These are phyloP conservation scores for Trichoderma semiorbis DNA, from an alignment of 2,329 filamentous ascomycete genomes.

Conservation along the genomic window DNA sequence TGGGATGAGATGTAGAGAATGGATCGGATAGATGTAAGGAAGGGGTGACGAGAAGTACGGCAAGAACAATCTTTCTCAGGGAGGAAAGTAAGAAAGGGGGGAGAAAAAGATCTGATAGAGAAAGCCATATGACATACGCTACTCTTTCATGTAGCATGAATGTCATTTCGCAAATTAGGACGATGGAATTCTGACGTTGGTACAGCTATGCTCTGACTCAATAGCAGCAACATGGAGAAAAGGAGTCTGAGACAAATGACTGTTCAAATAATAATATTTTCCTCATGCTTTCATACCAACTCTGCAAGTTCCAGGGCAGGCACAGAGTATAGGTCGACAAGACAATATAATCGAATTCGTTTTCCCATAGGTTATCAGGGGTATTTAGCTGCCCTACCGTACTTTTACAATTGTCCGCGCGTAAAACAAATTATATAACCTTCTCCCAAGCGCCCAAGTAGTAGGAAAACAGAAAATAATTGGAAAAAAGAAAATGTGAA, in stretches of 20 bases:
- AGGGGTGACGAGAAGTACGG: not conserved
- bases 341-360: constrained; percentile 8
- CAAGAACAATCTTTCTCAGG: not conserved
- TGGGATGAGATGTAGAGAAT: not conserved
- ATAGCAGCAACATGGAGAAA: not conserved
- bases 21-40: not conserved
- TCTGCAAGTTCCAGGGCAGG: not conserved
- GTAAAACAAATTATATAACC: constrained; percentile 16
- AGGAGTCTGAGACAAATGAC: not conserved
- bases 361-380: constrained; percentile 22
- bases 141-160: not conserved
- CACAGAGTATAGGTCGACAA: not conserved
- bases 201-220: not conserved
- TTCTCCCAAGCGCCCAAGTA: constrained; percentile 30
- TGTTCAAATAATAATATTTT: not conserved
- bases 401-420: constrained; percentile 15
- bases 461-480: not conserved
- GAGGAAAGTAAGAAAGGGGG: not conserved
- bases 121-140: not conserved
- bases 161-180: not conserved
- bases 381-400: constrained; percentile 20
- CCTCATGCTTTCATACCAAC: not conserved
- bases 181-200: not conserved
- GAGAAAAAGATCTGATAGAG: not conserved
- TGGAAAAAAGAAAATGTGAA: not conserved